These are phyloP conservation scores for Aspergillus terreus DNA, from an alignment of 2,329 filamentous ascomycete genomes.

Conservation along the genomic window DNA sequence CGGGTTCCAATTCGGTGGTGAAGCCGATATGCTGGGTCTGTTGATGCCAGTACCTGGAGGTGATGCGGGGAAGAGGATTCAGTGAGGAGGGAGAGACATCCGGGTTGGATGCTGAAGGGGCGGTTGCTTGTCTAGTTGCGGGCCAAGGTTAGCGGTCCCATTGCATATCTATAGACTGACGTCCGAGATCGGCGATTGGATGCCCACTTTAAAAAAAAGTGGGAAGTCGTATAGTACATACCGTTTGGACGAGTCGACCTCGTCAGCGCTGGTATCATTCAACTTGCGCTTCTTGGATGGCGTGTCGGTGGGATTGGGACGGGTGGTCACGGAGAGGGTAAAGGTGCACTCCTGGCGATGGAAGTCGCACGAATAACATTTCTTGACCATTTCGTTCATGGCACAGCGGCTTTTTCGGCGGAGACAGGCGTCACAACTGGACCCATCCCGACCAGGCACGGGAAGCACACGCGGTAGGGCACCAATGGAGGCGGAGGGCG, in stretches of 20 bases:
- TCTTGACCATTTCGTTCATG: conserved; percentile 42
- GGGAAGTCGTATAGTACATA: conserved; percentile 17
- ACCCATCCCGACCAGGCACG: conserved; percentile 31
- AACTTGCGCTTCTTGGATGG: conserved; percentile 40
- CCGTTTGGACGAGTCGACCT: conserved; percentile 34
- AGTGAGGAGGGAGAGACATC: conserved; percentile 17
- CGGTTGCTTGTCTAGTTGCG: conserved; percentile 23
- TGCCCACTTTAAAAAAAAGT: conserved; percentile 4
- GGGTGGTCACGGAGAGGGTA: conserved; percentile 22
- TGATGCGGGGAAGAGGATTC: conserved; percentile 22
- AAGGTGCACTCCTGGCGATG: conserved; percentile 45
- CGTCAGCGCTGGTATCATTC: conserved; percentile 26
- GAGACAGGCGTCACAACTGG: conserved; percentile 42
- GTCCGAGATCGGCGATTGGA: conserved; percentile 20
- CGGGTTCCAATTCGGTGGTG: conserved; percentile 41
- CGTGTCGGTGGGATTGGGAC: conserved; percentile 18
- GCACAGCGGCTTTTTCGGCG: conserved; percentile 41
- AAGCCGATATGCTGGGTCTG: conserved; percentile 41
- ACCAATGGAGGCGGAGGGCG: conserved; percentile 16
- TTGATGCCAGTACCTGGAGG: conserved; percentile 33
- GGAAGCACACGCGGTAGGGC: conserved; percentile 23
- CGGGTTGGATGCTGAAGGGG: conserved; percentile 17
- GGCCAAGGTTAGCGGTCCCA: conserved; percentile 14
- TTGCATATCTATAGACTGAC: conserved; percentile 11
- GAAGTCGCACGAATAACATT: conserved; percentile 44